Conservation (phyloP, 164 flowering plant species). For the Piper longum region DNA sequence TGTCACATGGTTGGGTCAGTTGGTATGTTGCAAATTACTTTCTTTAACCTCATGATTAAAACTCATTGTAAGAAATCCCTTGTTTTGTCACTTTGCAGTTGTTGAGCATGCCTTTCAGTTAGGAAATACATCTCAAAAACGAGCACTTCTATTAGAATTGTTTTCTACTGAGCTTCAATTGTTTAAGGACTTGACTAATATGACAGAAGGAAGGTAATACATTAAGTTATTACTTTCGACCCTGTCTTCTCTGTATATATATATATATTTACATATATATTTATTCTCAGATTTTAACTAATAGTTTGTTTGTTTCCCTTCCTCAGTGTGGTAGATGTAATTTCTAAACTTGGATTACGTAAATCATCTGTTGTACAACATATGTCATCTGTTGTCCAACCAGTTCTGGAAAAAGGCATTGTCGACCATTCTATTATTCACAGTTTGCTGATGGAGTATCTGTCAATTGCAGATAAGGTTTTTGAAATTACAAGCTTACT, state of each 20-base stretch:
- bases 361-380: conserved; percentile 58
- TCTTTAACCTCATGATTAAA: background rate
- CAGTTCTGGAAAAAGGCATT: conserved; percentile 87
- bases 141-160: conserved; percentile 57
- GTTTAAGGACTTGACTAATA: conserved; percentile 57
- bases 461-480: conserved; percentile 81
- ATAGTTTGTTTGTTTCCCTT: background rate
- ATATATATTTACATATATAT: background rate
- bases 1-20: conserved; percentile 86
- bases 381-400: conserved; percentile 67
- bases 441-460: conserved; percentile 52
- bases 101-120: conserved; percentile 78
- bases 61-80: background rate
- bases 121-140: conserved; percentile 81
- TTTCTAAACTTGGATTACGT: conserved; percentile 62
- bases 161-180: conserved; percentile 85
- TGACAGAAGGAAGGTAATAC: conserved; percentile 55
- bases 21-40: conserved; percentile 34
- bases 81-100: conserved; percentile 28
- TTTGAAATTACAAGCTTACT: background rate
- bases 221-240: background rate
- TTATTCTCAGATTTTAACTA: background rate
- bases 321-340: conserved; percentile 66
- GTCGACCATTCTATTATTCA: conserved; percentile 91
- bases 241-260: background rate